A percentile compares a stretch with the other conserved stretches of the same genome.
These are phyloP conservation scores for Linnemannia zychae DNA, from an alignment of 192 early-diverging fungal species.

Conservation along the genomic window DNA sequence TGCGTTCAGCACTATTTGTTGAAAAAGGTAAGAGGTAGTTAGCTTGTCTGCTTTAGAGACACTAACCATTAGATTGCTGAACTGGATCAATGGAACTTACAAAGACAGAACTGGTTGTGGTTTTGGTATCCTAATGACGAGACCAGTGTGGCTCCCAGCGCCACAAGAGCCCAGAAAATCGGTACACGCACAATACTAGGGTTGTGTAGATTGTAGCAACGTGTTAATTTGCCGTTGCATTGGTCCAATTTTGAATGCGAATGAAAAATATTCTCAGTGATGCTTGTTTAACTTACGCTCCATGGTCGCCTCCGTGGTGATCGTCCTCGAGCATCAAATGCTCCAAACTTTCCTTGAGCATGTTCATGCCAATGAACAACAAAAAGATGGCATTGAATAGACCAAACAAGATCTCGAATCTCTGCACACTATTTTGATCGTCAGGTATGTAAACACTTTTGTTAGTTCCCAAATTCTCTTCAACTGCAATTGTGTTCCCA, in stretches of 20 bases:
- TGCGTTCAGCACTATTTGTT: constrained; percentile 17
- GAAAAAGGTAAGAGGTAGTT: neutral
- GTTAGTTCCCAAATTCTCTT: neutral
- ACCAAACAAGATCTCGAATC: constrained; percentile 67
- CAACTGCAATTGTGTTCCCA: neutral
- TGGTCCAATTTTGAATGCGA: neutral
- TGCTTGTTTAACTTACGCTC: constrained; percentile 29
- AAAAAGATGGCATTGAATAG: constrained; percentile 66
- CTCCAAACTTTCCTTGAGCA: constrained; percentile 70
- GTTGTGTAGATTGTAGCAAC: neutral
- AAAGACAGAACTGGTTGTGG: constrained; percentile 63
- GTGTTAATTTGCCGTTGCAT: neutral
- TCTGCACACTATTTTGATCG: constrained; percentile 57
- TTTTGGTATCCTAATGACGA: constrained; percentile 65
- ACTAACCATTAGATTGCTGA: neutral
- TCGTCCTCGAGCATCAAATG: constrained; percentile 67
- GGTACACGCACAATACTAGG: constrained; percentile 48
- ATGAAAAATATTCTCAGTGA: neutral
- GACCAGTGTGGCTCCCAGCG: constrained; percentile 57
- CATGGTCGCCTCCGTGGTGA: constrained; percentile 58
- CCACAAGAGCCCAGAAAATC: constrained; percentile 54
- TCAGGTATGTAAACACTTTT: neutral
- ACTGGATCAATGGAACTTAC: constrained; percentile 36
- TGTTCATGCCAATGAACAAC: constrained; percentile 70
- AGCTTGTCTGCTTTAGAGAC: neutral